A percentile compares a stretch with the other conserved stretches of the same genome.
Conservation (phyloP, 805 yeast species). For the Ogataea pilisensis region DNA sequence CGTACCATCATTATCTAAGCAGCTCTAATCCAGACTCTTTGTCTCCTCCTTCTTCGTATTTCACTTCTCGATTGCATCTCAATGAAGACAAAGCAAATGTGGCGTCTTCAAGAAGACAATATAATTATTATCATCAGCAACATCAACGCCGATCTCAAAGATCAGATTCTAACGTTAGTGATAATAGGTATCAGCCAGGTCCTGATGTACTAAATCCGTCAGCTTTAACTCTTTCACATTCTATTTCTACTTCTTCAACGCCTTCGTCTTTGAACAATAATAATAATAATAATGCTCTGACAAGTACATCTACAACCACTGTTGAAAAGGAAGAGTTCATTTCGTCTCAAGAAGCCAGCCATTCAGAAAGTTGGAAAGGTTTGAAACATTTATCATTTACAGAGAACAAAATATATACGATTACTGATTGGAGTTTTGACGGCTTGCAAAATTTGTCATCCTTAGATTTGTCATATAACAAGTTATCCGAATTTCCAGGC, state of each 20-base stretch:
- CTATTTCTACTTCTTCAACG: not conserved
- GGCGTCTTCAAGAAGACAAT: slow-evolving; percentile 24
- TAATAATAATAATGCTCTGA: no score
- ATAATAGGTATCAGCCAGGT: slow-evolving; percentile 7
- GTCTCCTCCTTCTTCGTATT: slow-evolving; percentile 18
- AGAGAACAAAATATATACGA: slow-evolving; percentile 34
- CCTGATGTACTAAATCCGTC: slow-evolving; percentile 3
- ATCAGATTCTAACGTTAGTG: slow-evolving; percentile 11
- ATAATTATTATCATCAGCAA: slow-evolving; percentile 21
- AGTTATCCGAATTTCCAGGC: slow-evolving; percentile 46
- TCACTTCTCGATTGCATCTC: slow-evolving; percentile 11
- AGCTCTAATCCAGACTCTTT: slow-evolving; percentile 25
- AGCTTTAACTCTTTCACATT: not conserved
- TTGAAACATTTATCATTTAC: slow-evolving; percentile 38
- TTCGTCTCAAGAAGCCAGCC: slow-evolving; percentile 1
- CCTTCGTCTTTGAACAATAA: no score
- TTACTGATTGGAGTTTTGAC: slow-evolving; percentile 30
- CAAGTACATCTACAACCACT: not conserved
- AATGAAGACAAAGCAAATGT: slow-evolving; percentile 13
- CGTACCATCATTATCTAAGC: slow-evolving; percentile 22
- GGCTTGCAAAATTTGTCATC: slow-evolving; percentile 32
- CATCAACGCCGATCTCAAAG: slow-evolving; percentile 13
- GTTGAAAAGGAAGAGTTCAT: no score
- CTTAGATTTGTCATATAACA: slow-evolving; percentile 54
- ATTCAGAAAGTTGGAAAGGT: slow-evolving; percentile 31